Base-by-base conservation (phyloP, 2,329 filamentous ascomycete species). In the Rhynchosporium secalis region DNA sequence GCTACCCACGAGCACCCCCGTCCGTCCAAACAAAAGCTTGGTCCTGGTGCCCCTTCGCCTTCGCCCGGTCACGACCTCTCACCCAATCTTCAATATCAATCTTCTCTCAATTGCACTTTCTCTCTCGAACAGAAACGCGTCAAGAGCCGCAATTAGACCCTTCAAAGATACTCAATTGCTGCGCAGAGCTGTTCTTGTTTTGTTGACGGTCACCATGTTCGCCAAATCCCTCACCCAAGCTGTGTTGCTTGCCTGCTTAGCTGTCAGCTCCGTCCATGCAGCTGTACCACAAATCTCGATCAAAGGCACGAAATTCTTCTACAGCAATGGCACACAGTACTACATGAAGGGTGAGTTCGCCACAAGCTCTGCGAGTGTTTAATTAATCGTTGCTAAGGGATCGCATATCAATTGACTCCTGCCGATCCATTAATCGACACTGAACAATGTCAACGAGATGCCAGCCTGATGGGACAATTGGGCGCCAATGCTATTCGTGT, bases 401-500 rank as follows among this genome's bases (percentile, higher is more conserved):
- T 95, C 71, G 89, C 90, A 58, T 94, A 94, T 70, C 84, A 87
- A 74, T 75, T 86, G 65, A 78, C 77, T 38, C 75, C 78, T 36
- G 81, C 88, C 56, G 92, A 96, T 73, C 92, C 92, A 55, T 83
- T 96, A 65, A 78, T 90, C 69, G 84, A 95, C 73, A 82, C 83
- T 46, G 84, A 84, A 54, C 92, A 96, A 78, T 96, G 91, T 79
- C 76, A 82, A 70, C 85, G 86, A 68, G 92, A 96, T 78, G 87
- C 88, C 47, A 74, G 79, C 15, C 81, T 93, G 72, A 96, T 96
- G 90, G 83, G 90, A 75, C 85, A 86, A 20, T 80, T 96, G 59
- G 91, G 91, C 65, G 85, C 89, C 73, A 96, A 96, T 75, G 83
- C 89, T 36, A 92, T 96, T 71, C 90, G 92, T 62, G 89, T 95